A percentile compares a stretch with the other conserved stretches of the same genome.
These are phyloP conservation scores for Umbelopsis sp. DNA, from an alignment of 192 early-diverging fungal species.

Conservation along the genomic window DNA sequence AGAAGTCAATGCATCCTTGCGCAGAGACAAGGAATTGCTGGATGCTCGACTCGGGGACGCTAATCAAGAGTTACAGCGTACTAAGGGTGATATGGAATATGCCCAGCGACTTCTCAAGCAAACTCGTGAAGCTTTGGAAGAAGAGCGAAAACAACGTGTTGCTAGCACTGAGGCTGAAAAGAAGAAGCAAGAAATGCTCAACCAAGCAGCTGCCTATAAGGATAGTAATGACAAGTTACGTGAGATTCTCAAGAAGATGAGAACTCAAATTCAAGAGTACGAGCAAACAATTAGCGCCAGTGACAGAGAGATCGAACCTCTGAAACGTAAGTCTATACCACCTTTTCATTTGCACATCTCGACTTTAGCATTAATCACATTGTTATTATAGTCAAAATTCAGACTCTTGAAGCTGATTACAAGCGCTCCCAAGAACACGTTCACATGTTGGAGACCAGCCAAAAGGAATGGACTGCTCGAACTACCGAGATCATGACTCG, in stretches of 20 bases:
- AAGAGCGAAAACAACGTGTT: not conserved
- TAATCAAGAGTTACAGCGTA: not conserved
- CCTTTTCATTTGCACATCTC: not conserved
- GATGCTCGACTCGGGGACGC: conserved; percentile 10
- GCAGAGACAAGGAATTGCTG: conserved; percentile 22
- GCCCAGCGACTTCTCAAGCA: conserved; percentile 11
- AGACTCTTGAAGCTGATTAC: conserved; percentile 18
- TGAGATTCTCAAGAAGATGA: conserved; percentile 2
- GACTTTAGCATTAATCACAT: not conserved
- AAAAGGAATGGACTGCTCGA: conserved; percentile 25
- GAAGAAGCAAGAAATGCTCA: conserved; percentile 13
- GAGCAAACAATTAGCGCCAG: conserved; percentile 12
- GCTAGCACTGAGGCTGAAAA: not conserved
- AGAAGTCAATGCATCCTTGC: conserved; percentile 16
- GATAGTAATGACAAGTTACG: conserved; percentile 23
- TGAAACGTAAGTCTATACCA: conserved; percentile 15
- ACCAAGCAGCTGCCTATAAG: conserved; percentile 22
- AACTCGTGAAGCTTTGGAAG: not conserved
- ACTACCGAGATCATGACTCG: conserved; percentile 15
- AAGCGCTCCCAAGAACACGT: conserved; percentile 1
- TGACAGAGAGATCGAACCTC: conserved; percentile 22
- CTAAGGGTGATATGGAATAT: conserved; percentile 16
- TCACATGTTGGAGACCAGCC: conserved; percentile 8
- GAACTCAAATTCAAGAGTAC: conserved; percentile 22
- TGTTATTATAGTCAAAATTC: not conserved